Percentiles rank a stretch among this genome's conserved stretches.
These are phyloP conservation scores for Jacaranda mimosifolia DNA, from an alignment of 257 asterid genomes.

Conservation along the genomic window DNA sequence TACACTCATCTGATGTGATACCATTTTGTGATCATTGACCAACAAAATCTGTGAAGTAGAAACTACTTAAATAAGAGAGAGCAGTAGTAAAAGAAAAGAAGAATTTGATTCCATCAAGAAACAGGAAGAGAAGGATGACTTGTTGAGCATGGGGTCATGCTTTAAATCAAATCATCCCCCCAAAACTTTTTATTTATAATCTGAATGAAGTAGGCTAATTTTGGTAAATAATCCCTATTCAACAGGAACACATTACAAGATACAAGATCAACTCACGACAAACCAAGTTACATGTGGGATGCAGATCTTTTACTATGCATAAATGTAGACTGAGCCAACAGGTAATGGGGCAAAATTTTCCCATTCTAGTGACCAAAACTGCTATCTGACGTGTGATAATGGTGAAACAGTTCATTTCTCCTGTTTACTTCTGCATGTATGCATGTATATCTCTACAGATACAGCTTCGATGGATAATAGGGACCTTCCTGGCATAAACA, in stretches of 20 bases:
- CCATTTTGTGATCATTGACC: too few relatives aligned
- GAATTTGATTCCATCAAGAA: neutral
- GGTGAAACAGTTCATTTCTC: slow-evolving; percentile 26
- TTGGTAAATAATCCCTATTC: slow-evolving; percentile 14
- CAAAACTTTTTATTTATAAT: neutral
- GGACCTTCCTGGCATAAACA: neutral
- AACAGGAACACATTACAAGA: neutral
- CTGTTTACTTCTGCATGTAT: slow-evolving; percentile 29
- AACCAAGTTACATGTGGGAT: neutral
- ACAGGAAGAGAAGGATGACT: neutral
- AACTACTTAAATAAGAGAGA: too few relatives aligned
- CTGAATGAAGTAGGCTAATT: neutral
- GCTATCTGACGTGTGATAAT: slow-evolving; percentile 13
- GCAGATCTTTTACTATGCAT: neutral
- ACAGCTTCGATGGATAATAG: slow-evolving; percentile 23
- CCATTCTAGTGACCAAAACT: slow-evolving; percentile 22
- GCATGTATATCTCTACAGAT: neutral
- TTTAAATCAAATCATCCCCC: neutral
- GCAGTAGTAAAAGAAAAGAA: neutral
- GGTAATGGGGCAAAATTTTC: slow-evolving; percentile 11
- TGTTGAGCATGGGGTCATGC: neutral
- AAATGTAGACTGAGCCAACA: neutral
- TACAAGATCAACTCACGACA: neutral
- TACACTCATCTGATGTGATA: too few relatives aligned
- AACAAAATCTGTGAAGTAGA: too few relatives aligned